Evolutionary conservation across 495 filamentous ascomycete genomes (phyloP).

Genomic region (Penicillium fimorum): DNA sequence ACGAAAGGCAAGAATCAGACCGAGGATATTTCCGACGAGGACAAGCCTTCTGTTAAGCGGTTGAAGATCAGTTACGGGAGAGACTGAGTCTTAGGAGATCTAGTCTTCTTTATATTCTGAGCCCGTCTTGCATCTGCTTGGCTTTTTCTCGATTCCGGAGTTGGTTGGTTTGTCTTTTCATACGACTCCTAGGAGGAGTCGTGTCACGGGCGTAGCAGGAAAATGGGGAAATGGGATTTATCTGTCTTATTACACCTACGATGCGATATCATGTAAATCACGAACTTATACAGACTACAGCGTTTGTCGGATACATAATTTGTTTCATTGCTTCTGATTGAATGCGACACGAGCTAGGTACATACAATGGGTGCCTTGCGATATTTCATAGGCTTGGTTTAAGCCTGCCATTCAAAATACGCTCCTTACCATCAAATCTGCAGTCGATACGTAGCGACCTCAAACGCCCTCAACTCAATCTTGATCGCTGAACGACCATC

Average conservation of each 20-base stretch:
- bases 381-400: neutral
- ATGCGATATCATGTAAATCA: slow-evolving; percentile 27
- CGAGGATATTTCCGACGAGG: slow-evolving; percentile 45
- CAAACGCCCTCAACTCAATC: slow-evolving; percentile 78
- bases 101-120: neutral
- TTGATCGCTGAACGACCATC: slow-evolving; percentile 49
- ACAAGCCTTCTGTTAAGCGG: slow-evolving; percentile 47
- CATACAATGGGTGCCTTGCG: neutral
- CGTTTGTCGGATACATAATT: slow-evolving; percentile 1
- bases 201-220: slow-evolving; percentile 6
- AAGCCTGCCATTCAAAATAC: neutral
- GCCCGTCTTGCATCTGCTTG: slow-evolving; percentile 10
- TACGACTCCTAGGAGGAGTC: slow-evolving; percentile 7
- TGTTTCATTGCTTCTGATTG: neutral
- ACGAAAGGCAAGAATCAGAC: slow-evolving; percentile 36
- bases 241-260: neutral
- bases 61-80: slow-evolving; percentile 54
- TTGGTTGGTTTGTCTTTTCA: slow-evolving; percentile 14
- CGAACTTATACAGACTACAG: slow-evolving; percentile 14
- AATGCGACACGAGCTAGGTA: neutral
- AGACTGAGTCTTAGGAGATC: slow-evolving; percentile 26
- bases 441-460: slow-evolving; percentile 82
- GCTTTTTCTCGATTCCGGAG: slow-evolving; percentile 16
- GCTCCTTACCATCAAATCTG: slow-evolving; percentile 50
- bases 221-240: slow-evolving; percentile 6